Evolutionary conservation across 805 yeast genomes (phyloP).

Genomic region (Schwanniomyces vanrijiae): DNA sequence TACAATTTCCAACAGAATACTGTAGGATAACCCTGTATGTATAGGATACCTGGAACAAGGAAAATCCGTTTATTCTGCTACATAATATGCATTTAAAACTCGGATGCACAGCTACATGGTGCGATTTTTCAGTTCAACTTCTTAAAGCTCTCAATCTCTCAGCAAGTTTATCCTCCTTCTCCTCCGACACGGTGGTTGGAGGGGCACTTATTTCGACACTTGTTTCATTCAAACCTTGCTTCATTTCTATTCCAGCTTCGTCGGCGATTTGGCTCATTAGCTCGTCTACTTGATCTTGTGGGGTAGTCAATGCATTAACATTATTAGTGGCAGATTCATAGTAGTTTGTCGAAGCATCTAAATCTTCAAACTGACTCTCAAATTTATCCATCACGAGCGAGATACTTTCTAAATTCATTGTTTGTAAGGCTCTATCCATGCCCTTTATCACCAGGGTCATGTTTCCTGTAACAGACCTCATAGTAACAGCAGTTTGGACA

Average conservation of each 20-base stretch:
- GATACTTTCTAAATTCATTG: constrained; percentile 92
- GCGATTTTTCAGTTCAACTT: constrained; percentile 10
- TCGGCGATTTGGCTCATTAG: constrained; percentile 92
- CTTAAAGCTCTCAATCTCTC: constrained; percentile 88
- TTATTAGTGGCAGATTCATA: constrained; percentile 88
- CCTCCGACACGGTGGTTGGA: constrained; percentile 49
- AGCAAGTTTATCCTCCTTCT: constrained; percentile 83
- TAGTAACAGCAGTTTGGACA: constrained; percentile 96
- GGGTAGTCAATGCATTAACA: constrained; percentile 85
- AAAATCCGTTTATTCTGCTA: background rate
- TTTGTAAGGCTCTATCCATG: constrained; percentile 93
- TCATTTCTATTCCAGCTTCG: constrained; percentile 93
- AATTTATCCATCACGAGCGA: constrained; percentile 96
- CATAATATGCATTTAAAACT: background rate
- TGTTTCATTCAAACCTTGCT: constrained; percentile 76
- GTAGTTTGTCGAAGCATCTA: constrained; percentile 90
- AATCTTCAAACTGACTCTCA: constrained; percentile 92
- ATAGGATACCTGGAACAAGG: background rate
- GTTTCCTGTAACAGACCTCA: constrained; percentile 91
- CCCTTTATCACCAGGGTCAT: constrained; percentile 93
- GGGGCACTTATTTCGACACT: constrained; percentile 47
- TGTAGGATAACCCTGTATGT: background rate
- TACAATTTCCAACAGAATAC: background rate
- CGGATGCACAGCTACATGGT: background rate
- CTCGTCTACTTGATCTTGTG: constrained; percentile 92